A percentile compares a stretch with the other conserved stretches of the same genome.
phyloP scores from a whole-genome alignment of 257 asterid genomes.

The Cruciata laevipes region DNA sequence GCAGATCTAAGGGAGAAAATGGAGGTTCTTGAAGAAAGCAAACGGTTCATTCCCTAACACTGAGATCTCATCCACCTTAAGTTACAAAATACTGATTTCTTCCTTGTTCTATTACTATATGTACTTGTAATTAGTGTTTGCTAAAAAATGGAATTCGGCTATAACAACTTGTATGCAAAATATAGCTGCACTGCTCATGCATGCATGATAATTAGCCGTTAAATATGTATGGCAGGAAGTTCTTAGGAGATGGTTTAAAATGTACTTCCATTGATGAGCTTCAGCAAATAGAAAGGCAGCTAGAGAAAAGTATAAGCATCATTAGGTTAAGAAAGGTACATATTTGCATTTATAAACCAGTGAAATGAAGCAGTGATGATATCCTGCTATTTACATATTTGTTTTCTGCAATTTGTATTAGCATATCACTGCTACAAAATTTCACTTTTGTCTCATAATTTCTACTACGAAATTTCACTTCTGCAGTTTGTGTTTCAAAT shows the following conservation, averaged over 20 bases:
- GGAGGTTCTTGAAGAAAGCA: constrained; percentile 40
- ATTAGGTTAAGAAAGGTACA: constrained; percentile 49
- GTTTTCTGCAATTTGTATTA: too few species aligned
- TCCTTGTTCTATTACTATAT: neutral
- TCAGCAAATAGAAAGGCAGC: constrained; percentile 34
- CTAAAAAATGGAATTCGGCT: too few species aligned
- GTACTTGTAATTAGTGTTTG: neutral
- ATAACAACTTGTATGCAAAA: too few species aligned
- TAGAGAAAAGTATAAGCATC: constrained; percentile 40
- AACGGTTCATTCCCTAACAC: constrained; percentile 27
- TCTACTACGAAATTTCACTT: too few species aligned
- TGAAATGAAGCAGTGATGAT: too few species aligned
- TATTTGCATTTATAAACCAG: too few species aligned
- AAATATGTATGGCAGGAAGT: constrained; percentile 27
- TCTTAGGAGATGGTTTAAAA: constrained; percentile 39
- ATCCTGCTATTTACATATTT: too few species aligned
- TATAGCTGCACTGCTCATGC: neutral
- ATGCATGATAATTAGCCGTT: neutral
- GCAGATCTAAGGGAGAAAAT: constrained; percentile 25
- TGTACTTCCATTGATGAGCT: constrained; percentile 38
- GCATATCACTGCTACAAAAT: neutral
- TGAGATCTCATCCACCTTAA: neutral
- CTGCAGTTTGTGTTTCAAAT: too few species aligned
- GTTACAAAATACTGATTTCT: neutral
- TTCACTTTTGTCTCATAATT: too few species aligned